Conservation (phyloP, 2,329 filamentous ascomycete species). For the Scedosporium boydii region DNA sequence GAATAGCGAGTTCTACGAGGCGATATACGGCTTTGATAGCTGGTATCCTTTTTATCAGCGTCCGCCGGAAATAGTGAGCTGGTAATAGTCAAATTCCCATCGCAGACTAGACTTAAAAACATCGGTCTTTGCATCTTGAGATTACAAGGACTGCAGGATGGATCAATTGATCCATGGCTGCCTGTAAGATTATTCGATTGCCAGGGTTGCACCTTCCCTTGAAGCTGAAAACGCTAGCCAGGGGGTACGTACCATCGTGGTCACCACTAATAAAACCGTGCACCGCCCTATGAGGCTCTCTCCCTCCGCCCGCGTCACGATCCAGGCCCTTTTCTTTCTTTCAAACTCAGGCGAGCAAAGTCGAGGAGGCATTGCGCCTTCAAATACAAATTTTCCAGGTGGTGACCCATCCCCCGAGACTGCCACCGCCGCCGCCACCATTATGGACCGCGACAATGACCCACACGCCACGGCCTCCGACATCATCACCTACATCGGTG, state of each 20-base stretch:
- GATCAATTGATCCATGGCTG: background rate
- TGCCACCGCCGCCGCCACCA: background rate
- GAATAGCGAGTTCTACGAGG: no score
- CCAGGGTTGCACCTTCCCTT: no score
- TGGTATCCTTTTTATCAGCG: no score
- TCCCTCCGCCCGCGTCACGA: background rate
- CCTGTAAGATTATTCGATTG: background rate
- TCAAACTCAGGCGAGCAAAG: background rate
- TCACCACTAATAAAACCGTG: background rate
- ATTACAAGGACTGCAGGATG: no score
- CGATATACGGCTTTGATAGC: no score
- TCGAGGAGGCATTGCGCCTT: no score
- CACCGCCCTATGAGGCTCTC: background rate
- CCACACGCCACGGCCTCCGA: constrained; percentile 23
- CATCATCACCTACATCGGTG: constrained; percentile 46
- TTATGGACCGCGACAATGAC: constrained; percentile 17
- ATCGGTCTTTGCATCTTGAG: no score
- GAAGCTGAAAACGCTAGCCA: background rate
- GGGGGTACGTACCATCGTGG: background rate
- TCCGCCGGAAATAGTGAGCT: no score
- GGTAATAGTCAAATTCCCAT: no score
- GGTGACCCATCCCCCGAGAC: background rate
- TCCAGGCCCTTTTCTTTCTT: background rate
- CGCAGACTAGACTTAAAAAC: no score
- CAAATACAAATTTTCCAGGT: no score